Percentiles rank a stretch among this genome's conserved stretches.
phyloP scores from a whole-genome alignment of 2,329 filamentous ascomycete genomes.

The Fusarium chlamydosporum region DNA sequence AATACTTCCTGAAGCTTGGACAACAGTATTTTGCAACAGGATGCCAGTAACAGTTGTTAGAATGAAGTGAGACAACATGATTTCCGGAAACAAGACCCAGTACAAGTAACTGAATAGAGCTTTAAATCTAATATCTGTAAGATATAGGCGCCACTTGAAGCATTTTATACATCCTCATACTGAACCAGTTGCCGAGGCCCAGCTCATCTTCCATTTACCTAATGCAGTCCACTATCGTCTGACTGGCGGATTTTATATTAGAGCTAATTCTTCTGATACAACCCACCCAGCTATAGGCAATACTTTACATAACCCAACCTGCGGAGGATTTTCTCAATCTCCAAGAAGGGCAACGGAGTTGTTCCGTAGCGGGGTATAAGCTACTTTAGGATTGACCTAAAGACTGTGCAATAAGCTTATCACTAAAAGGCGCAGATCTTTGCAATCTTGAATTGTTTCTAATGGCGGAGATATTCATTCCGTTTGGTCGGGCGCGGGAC shows the following conservation, averaged over 20 bases:
- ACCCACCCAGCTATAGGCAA: too few species aligned
- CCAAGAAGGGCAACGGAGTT: conserved; percentile 10
- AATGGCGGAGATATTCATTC: neutral
- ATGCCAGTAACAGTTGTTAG: conserved; percentile 14
- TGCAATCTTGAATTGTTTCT: neutral
- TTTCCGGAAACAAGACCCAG: too few species aligned
- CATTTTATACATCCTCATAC: too few species aligned
- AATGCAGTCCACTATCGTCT: too few species aligned
- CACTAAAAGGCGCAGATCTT: neutral
- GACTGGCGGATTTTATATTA: neutral
- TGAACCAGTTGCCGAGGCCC: too few species aligned
- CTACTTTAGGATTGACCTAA: neutral
- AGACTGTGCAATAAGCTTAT: neutral
- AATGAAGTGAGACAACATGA: conserved; percentile 14
- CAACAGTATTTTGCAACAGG: neutral
- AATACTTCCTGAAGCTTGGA: conserved; percentile 12
- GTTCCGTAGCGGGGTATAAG: conserved; percentile 25
- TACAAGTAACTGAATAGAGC: neutral
- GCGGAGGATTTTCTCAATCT: neutral
- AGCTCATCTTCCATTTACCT: too few species aligned
- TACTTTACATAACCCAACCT: too few species aligned
- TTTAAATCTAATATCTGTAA: too few species aligned
- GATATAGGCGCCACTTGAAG: too few species aligned
- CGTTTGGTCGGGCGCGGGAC: neutral
- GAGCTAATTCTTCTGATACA: neutral